Evolutionary conservation across 352 stramenopile species (phyloP), one percentile per base, ranked within the genome.

Genomic region (Peronospora belbahrii): DNA sequence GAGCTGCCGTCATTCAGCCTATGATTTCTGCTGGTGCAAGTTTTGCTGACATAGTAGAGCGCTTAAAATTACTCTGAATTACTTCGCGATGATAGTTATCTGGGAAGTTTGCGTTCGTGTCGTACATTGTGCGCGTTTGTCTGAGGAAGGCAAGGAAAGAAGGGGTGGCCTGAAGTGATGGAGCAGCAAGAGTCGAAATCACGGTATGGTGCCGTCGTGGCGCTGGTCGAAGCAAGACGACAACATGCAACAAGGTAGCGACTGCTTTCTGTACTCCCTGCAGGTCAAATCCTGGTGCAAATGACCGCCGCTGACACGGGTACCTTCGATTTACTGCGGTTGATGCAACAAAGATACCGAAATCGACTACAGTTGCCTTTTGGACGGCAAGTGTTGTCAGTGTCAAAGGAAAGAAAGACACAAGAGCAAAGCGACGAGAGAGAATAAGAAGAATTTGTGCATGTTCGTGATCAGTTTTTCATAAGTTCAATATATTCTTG

Each of bases 11-110:
- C 11, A 56, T 65, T 24, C 45, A 48, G 23, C 45, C 36, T 5
- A 61, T 65, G 51, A 33, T 65, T 34, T 19, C 15, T 27, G 28
- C 40, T n/a, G 56, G 51, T 23, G 45, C 51, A 2, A 57, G 25
- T 13, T 7, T 44, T 5, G 25, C 35, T 5, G 24, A 61, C 1
- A 53, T 57, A 32, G 45, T 22, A 2, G 51, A 56, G 15, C 51
- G 36, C 8, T 45, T 65, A 24, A 41, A 32, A 14, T n/a, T 61
- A 15, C 40, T 65, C 9, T 46, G 47, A 9, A 20, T 7, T 33
- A 24, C 2, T 27, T 8, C 6, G 34, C 23, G 3, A 27, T 27
- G 23, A 6, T 27, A 27, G 6, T 7, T n/a, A n/a, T n/a, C n/a
- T n/a, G n/a, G n/a, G n/a, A n/a, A n/a, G 4, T 4, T 28, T 28